A percentile compares a stretch with the other conserved stretches of the same genome.
phyloP scores from a whole-genome alignment of 352 stramenopile genomes.

The Elongisporangium undulatum region DNA sequence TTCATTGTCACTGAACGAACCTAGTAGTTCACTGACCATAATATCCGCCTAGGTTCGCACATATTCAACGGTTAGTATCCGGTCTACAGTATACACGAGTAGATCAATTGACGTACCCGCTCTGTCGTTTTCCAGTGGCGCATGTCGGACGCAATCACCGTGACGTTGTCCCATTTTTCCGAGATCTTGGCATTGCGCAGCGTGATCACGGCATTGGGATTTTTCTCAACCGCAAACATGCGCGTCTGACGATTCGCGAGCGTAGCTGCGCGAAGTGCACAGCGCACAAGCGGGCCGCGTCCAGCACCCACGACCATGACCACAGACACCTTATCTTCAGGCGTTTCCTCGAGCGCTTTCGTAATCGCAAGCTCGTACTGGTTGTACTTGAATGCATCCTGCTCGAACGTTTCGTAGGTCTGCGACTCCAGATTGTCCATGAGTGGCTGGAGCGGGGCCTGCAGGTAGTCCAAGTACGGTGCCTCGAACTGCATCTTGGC shows the following conservation, averaged over 20 bases:
- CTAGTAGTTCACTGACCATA: slow-evolving; percentile 95
- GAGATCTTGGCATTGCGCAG: slow-evolving; percentile 80
- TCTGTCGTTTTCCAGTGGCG: slow-evolving; percentile 72
- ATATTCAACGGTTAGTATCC: not conserved
- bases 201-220: slow-evolving; percentile 97
- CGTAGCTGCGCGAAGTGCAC: slow-evolving; percentile 69
- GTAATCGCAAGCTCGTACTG: slow-evolving; percentile 94
- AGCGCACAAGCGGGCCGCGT: slow-evolving; percentile 93
- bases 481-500: slow-evolving; percentile 89
- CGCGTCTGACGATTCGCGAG: slow-evolving; percentile 63
- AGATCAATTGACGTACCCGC: slow-evolving; percentile 18
- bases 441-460: slow-evolving; percentile 96
- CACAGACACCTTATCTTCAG: slow-evolving; percentile 63
- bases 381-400: slow-evolving; percentile 98
- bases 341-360: slow-evolving; percentile 59
- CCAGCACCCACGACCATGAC: slow-evolving; percentile 93
- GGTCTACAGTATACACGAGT: not conserved
- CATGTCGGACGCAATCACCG: slow-evolving; percentile 87
- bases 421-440: slow-evolving; percentile 98
- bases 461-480: slow-evolving; percentile 95
- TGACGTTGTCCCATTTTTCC: slow-evolving; percentile 84
- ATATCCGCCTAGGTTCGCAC: slow-evolving; percentile 75
- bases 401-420: slow-evolving; percentile 99
- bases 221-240: slow-evolving; percentile 98
- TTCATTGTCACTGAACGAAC: slow-evolving; percentile 98